These are phyloP conservation scores for Goffeauzyma gilvescens DNA, from an alignment of 768 basidiomycete species.

Conservation along the genomic window DNA sequence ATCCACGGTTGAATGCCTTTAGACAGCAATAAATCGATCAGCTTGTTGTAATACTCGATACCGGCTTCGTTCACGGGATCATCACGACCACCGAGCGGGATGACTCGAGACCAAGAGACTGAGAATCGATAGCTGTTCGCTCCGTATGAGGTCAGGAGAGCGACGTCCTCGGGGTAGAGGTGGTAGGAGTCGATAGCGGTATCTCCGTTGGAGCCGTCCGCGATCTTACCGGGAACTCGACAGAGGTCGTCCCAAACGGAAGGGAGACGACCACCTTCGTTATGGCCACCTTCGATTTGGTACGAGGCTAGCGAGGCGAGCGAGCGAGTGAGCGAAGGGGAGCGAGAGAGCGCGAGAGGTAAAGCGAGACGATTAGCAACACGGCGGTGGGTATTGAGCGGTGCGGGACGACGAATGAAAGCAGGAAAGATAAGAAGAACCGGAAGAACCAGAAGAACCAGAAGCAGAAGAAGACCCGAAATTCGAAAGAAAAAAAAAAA, in stretches of 20 bases:
- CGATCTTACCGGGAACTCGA: conserved; percentile 46
- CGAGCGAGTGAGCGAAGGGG: neutral
- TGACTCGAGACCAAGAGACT: conserved; percentile 55
- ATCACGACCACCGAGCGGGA: conserved; percentile 51
- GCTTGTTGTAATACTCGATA: conserved; percentile 48
- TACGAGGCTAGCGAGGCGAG: conserved; percentile 1
- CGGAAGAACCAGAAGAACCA: neutral
- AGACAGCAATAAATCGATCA: conserved; percentile 50
- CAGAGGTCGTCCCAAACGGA: conserved; percentile 54
- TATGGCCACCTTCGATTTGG: conserved; percentile 9
- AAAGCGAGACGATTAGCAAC: neutral
- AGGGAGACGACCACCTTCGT: conserved; percentile 5
- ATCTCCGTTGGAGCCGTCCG: conserved; percentile 49
- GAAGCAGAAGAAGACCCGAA: neutral
- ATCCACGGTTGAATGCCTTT: conserved; percentile 39
- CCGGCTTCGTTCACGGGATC: conserved; percentile 55
- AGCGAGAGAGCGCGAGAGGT: neutral
- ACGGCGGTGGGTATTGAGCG: too few relatives aligned
- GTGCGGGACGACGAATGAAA: too few relatives aligned
- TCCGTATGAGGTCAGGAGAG: conserved; percentile 45
- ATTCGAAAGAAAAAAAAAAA: neutral
- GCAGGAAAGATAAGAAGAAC: too few relatives aligned
- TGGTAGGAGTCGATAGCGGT: conserved; percentile 54
- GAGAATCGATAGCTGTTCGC: conserved; percentile 60
- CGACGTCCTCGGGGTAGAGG: conserved; percentile 49